Evolutionary conservation across 257 asterid genomes (phyloP).

Genomic region (Scutellaria galericulata): DNA sequence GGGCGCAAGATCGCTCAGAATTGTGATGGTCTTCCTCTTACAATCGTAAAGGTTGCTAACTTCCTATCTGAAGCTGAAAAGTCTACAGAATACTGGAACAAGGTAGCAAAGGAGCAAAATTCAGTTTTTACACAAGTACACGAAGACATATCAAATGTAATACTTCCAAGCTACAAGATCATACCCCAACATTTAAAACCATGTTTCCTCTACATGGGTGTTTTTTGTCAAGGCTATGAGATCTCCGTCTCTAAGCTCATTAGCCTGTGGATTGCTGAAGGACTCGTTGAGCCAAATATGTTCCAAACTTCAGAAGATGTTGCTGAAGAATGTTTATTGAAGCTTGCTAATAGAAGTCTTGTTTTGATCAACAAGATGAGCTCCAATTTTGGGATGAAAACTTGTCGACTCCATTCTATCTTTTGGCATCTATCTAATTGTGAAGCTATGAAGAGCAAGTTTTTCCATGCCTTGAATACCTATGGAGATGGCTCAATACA

Average conservation of each 20-base stretch:
- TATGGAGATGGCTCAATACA: not conserved
- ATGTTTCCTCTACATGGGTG: not conserved
- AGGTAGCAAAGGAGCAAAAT: slow-evolving; percentile 6
- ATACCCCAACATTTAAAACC: slow-evolving; percentile 29
- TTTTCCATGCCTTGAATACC: not conserved
- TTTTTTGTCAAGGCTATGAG: slow-evolving; percentile 14
- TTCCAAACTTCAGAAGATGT: not conserved
- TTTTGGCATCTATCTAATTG: slow-evolving; percentile 22
- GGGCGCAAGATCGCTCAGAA: slow-evolving; percentile 25
- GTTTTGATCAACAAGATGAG: not conserved
- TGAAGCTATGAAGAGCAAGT: slow-evolving; percentile 8
- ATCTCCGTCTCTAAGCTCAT: slow-evolving; percentile 28
- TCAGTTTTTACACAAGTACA: slow-evolving; percentile 6
- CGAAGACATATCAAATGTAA: slow-evolving; percentile 17
- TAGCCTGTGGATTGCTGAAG: slow-evolving; percentile 20
- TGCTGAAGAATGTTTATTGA: slow-evolving; percentile 1
- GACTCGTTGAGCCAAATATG: slow-evolving; percentile 2
- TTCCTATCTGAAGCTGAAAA: slow-evolving; percentile 11
- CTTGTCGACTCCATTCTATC: slow-evolving; percentile 25
- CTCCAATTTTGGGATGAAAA: not conserved
- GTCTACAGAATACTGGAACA: slow-evolving; percentile 24
- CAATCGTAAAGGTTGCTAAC: slow-evolving; percentile 30
- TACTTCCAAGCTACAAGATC: slow-evolving; percentile 31
- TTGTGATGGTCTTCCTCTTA: slow-evolving; percentile 44
- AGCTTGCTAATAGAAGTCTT: slow-evolving; percentile 10